Evolutionary conservation across 176 grass and related monocot genomes (phyloP), one percentile per base, ranked within the genome.

Genomic region (Oryza brachyantha): DNA sequence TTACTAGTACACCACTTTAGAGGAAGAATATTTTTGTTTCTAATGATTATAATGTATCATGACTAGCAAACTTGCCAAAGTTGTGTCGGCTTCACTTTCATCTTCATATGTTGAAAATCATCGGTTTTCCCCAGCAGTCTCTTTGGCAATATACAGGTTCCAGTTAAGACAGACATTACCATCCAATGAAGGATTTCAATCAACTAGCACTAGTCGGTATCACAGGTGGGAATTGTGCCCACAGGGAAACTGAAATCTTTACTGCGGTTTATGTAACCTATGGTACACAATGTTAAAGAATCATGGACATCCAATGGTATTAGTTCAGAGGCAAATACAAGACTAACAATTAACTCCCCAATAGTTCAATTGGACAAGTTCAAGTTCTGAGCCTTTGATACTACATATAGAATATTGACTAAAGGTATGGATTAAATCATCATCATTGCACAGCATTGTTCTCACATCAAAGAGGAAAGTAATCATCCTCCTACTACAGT

Each of bases 401-500:
- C 25, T 25, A 36, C 32, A 58, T 25, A 34, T 63, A 52, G 13
- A 55, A 70, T 42, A 65, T 45, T 52, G 39, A 57, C 5, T 21
- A 58, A 39, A 26, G 19, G 13, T 70, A 63, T 32, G 10, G 42
- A 50, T 40, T 65, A 37, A 50, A 88, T 80, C n/a, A 14, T 84
- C 24, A 11, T 25, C 17, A 14, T 25, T 80, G 24, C 63, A 84
- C 80, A 55, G 12, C 27, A 3, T 36, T 27, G 8, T 22, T 7
- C n/a, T 46, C 43, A 37, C 36, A 46, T 68, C 26, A 65, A 11
- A 61, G 26, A 80, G 80, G 40, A 74, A 83, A 68, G 7, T 77
- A 84, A 27, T 38, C 17, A 48, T 72, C 65, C 70, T 81, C 58
- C 48, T 89, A 89, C 16, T 72, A 77, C 9, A 21, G 54, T 59